Base-by-base conservation (phyloP, 2,329 filamentous ascomycete species). In the Exophiala aquamarina region DNA sequence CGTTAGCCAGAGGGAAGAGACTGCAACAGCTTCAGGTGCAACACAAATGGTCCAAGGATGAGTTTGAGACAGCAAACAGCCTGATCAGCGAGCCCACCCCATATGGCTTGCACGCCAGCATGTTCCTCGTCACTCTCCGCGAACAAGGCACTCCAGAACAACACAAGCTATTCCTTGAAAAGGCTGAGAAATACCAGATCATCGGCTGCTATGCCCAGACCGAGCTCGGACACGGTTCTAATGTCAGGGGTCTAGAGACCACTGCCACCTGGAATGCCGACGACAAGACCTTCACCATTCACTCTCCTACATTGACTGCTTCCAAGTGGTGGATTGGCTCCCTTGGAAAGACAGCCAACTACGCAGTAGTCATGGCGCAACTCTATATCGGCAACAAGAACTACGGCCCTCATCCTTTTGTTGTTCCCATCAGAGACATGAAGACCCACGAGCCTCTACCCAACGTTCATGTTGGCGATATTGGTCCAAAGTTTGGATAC, bases 261-360 rank as follows among this genome's bases (percentile, higher is more conserved):
- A 85, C 80, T 0, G 85, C 85, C 1, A 88, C 81, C 0, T 90
- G 85, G 85, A 84, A 87, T 60, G 71, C 79, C 0, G 72, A 82
- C 4, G 83, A 88, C 66, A 85, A 87, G 74, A 87, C 82, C 3
- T 90, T 91, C 60, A 83, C 75, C 11, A 74, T 91, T 28, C 82
- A 90, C 66, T 88, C 84, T 1, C 87, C 87, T 8, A 75, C 81
- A 52, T 73, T 90, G 46, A 90, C 87, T 2, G 79, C 86, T 0
- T 85, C 84, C 26, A 92, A 92, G 63, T 92, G 86, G 86, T 91
- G 87, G 87, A 89, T 89, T 58, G 87, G 87, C 1, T 87, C 85
- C 9, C 75, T 91, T 3, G 87, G 87, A 41, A 77, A 84, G 58
- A 84, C 83, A 2, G 87, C 87, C 35, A 91, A 88, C 63, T 77